Evolutionary conservation across 176 grass and related monocot species (phyloP).

Genomic region (Raddia guianensis): DNA sequence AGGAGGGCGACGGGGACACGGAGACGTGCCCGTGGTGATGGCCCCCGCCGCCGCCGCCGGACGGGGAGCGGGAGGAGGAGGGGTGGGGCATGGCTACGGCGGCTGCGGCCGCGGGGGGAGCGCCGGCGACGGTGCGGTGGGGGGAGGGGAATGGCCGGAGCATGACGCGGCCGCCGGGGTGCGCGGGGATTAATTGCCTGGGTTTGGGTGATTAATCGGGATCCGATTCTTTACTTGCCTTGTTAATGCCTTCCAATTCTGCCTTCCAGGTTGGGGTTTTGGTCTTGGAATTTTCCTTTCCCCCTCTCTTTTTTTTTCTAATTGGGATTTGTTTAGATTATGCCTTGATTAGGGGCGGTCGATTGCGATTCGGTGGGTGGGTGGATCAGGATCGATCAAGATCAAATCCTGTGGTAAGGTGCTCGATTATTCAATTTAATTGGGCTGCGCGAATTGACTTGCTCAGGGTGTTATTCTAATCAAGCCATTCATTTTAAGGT

Average conservation of each 20-base stretch:
- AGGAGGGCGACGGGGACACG: conserved; percentile 41
- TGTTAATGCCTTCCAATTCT: conserved; percentile 40
- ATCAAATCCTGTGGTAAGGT: conserved; percentile 11
- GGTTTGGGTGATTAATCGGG: conserved; percentile 33
- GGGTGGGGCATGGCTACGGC: conserved; percentile 44
- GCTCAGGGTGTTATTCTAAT: background rate
- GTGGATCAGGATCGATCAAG: conserved; percentile 34
- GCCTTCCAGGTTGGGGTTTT: conserved; percentile 43
- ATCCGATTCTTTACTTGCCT: conserved; percentile 61
- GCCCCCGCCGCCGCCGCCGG: conserved; percentile 29
- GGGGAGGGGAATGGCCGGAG: conserved; percentile 54
- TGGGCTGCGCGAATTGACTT: background rate
- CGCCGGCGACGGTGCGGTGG: conserved; percentile 27
- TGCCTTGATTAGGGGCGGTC: background rate
- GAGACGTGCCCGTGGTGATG: conserved; percentile 30
- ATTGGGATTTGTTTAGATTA: background rate
- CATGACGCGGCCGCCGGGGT: conserved; percentile 51
- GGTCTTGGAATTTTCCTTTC: background rate
- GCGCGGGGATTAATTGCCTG: conserved; percentile 27
- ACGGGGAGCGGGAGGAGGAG: conserved; percentile 32
- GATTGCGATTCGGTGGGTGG: background rate
- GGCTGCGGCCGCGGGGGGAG: background rate
- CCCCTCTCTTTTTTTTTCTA: background rate
- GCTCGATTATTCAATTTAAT: background rate
- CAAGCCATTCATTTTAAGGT: background rate